phyloP scores from a whole-genome alignment of 2,329 filamentous ascomycete genomes.

The Curvularia hawaiiensis region DNA sequence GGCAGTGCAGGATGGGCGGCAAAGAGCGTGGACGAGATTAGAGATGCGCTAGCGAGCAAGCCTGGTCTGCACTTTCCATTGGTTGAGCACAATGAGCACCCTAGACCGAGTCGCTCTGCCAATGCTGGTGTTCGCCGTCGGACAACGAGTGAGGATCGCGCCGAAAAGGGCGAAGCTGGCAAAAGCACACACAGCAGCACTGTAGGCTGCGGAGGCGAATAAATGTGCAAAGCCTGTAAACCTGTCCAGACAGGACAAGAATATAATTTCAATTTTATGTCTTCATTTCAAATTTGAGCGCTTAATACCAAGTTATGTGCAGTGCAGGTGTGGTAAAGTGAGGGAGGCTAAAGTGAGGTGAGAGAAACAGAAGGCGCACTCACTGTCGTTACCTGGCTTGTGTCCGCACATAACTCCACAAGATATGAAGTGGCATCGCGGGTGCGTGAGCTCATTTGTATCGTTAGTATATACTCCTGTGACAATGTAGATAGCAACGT shows the following conservation, averaged over 20 bases:
- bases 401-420: neutral
- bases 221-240: neutral
- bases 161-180: neutral
- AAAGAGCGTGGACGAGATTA: neutral
- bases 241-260: neutral
- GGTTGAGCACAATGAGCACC: neutral
- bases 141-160: neutral
- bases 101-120: neutral
- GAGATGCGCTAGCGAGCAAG: neutral
- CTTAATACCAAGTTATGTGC: neutral
- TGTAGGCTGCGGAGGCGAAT: neutral
- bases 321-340: neutral
- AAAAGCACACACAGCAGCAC: neutral
- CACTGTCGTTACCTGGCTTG: neutral
- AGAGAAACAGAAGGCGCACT: neutral
- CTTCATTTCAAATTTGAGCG: neutral
- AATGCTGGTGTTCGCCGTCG: neutral
- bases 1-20: slow-evolving; percentile 43
- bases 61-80: neutral
- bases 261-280: neutral
- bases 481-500: neutral
- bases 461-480: neutral
- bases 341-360: neutral
- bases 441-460: neutral
- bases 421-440: neutral